Conservation (phyloP, 2,329 filamentous ascomycete species). For the Drechslerella dactyloides region DNA sequence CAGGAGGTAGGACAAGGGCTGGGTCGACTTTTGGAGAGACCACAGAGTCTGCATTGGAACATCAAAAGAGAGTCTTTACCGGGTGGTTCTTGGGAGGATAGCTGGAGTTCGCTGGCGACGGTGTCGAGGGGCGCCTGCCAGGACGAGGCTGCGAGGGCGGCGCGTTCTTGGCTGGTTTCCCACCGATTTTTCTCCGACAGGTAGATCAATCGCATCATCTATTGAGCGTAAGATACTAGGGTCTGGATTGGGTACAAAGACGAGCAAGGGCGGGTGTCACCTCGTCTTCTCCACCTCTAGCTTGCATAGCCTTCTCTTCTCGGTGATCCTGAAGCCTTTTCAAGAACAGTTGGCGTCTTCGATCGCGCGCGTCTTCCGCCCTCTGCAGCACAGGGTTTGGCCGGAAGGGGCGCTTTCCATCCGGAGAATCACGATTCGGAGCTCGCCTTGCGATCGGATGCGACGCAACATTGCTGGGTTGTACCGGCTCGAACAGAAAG, state of each 20-base stretch:
- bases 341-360: constrained; percentile 72
- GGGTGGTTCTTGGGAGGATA: background rate
- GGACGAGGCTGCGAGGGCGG: constrained; percentile 50
- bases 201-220: constrained; percentile 59
- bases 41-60: too few relatives aligned
- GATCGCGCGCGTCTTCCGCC: constrained; percentile 68
- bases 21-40: too few relatives aligned
- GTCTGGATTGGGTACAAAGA: background rate
- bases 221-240: constrained; percentile 6
- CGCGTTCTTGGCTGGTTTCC: constrained; percentile 55
- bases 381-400: constrained; percentile 69
- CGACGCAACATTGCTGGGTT: background rate
- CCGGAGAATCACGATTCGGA: background rate
- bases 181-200: constrained; percentile 58
- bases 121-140: constrained; percentile 8
- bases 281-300: constrained; percentile 69
- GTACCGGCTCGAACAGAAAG: background rate
- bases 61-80: too few relatives aligned
- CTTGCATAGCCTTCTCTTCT: constrained; percentile 68
- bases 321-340: constrained; percentile 69
- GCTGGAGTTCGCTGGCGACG: background rate
- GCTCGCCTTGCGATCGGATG: background rate
- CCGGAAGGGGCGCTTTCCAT: constrained; percentile 58
- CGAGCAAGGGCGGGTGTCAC: constrained; percentile 55
- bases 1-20: too few relatives aligned